phyloP scores from a whole-genome alignment of 2,329 filamentous ascomycete species.

The Sporothrix brunneoviolacea region DNA sequence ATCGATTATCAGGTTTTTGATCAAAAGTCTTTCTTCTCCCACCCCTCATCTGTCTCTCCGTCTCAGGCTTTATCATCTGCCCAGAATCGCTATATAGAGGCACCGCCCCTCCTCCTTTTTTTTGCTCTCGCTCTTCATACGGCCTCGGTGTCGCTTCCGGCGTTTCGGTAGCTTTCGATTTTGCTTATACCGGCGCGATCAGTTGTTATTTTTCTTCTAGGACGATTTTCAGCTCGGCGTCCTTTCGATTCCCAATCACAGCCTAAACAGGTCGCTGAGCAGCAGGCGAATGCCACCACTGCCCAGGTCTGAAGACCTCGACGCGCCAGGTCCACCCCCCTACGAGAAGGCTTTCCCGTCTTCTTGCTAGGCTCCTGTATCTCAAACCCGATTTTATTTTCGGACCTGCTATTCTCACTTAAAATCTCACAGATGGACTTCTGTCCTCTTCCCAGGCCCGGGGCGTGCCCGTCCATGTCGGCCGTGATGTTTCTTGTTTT shows the following conservation, averaged over 20 bases:
- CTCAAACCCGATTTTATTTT: no score
- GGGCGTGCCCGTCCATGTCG: no score
- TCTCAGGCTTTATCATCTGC: background rate
- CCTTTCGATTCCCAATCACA: background rate
- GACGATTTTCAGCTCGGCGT: background rate
- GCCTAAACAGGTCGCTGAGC: no score
- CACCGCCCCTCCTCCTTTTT: no score
- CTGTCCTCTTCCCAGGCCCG: no score
- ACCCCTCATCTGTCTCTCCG: background rate
- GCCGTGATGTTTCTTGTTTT: no score
- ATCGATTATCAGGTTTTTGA: background rate
- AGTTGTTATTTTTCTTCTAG: background rate
- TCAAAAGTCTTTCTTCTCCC: background rate
- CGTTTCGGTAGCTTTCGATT: background rate
- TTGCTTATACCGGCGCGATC: no score
- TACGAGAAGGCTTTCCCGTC: no score
- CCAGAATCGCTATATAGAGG: background rate
- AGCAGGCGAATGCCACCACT: no score
- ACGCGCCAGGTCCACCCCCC: no score
- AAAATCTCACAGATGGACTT: conserved; percentile 6
- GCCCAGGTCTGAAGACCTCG: no score
- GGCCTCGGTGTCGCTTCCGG: background rate
- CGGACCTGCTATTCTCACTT: conserved; percentile 1
- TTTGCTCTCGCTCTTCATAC: background rate
- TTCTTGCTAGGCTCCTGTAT: no score